A percentile compares a stretch with the other conserved stretches of the same genome.
These are phyloP conservation scores for Boletellus deceptivus DNA, from an alignment of 1,284 basidiomycete species.

Conservation along the genomic window DNA sequence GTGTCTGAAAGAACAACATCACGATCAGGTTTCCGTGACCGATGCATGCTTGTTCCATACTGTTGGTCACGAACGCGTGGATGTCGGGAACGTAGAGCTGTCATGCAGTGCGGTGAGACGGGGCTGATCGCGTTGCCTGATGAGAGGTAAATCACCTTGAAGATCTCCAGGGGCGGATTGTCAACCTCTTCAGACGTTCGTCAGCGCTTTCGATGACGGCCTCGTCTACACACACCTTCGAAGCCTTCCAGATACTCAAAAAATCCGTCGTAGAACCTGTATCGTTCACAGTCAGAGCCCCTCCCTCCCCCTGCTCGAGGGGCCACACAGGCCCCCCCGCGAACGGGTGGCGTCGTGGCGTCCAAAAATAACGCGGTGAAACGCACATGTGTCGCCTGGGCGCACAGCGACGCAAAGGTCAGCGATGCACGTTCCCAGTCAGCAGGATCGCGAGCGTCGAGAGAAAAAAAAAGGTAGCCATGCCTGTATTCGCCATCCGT, in stretches of 20 bases:
- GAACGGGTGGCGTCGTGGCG: too few relatives aligned
- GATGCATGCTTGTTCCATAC: slow-evolving; percentile 34
- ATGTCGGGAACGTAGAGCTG: slow-evolving; percentile 44
- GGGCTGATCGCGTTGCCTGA: not conserved
- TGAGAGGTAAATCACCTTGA: slow-evolving; percentile 18
- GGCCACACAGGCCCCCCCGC: too few relatives aligned
- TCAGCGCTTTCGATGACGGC: slow-evolving; percentile 1
- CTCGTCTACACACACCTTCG: slow-evolving; percentile 16
- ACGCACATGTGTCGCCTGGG: slow-evolving; percentile 30
- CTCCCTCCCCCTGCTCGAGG: too few relatives aligned
- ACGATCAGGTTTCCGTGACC: slow-evolving; percentile 34
- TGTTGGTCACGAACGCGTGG: slow-evolving; percentile 53
- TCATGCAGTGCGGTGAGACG: not conserved
- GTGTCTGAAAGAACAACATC: slow-evolving; percentile 40
- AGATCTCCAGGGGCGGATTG: slow-evolving; percentile 28
- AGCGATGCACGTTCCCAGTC: not conserved
- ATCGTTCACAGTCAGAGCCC: slow-evolving; percentile 3
- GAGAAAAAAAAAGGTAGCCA: too few relatives aligned
- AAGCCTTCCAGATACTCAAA: slow-evolving; percentile 28
- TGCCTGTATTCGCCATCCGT: slow-evolving; percentile 57
- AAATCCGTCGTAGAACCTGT: slow-evolving; percentile 29
- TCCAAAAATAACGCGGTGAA: too few relatives aligned
- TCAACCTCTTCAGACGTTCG: slow-evolving; percentile 14
- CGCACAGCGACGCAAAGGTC: not conserved
- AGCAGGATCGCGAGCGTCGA: too few relatives aligned